Conservation (phyloP, 2,329 filamentous ascomycete genomes). For the Hirsutella minnesotensis region DNA sequence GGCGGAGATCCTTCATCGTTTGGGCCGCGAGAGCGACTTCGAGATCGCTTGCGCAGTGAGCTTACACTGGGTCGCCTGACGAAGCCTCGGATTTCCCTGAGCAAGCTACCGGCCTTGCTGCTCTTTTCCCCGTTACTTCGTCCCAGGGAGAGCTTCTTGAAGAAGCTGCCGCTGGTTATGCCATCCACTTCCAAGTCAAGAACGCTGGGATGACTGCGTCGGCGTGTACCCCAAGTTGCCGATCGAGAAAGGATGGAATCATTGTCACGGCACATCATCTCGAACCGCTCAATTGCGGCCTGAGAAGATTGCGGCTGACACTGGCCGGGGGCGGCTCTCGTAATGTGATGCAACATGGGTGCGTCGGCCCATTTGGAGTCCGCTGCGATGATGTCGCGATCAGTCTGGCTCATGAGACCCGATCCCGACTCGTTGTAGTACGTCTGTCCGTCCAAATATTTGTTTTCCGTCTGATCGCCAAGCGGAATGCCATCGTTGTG, state of each 20-base stretch:
- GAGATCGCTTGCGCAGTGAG: conserved; percentile 33
- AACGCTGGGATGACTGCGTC: conserved; percentile 49
- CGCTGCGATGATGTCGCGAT: conserved; percentile 37
- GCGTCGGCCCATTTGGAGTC: conserved; percentile 37
- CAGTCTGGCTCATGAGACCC: conserved; percentile 30
- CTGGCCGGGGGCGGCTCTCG: conserved; percentile 13
- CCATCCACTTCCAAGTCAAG: conserved; percentile 43
- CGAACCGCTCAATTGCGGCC: conserved; percentile 40
- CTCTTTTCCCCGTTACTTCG: conserved; percentile 25
- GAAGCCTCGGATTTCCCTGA: conserved; percentile 38
- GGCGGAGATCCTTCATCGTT: conserved; percentile 17
- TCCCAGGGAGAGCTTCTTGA: conserved; percentile 50
- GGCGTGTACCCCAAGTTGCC: conserved; percentile 59
- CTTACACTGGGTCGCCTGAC: conserved; percentile 37
- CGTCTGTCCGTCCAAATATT: conserved; percentile 32
- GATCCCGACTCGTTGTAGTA: conserved; percentile 32
- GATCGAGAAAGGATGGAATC: conserved; percentile 49
- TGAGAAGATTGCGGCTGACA: conserved; percentile 39
- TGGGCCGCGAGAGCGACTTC: conserved; percentile 15
- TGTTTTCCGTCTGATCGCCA: conserved; percentile 38
- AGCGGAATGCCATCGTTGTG: conserved; percentile 32
- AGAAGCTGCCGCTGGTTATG: conserved; percentile 45
- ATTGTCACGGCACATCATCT: conserved; percentile 40
- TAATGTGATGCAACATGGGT: conserved; percentile 35
- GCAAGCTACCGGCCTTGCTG: conserved; percentile 31